A percentile compares a stretch with the other conserved stretches of the same genome.
phyloP scores from a whole-genome alignment of 352 stramenopile genomes.

The Globisporangium sylvaticum region DNA sequence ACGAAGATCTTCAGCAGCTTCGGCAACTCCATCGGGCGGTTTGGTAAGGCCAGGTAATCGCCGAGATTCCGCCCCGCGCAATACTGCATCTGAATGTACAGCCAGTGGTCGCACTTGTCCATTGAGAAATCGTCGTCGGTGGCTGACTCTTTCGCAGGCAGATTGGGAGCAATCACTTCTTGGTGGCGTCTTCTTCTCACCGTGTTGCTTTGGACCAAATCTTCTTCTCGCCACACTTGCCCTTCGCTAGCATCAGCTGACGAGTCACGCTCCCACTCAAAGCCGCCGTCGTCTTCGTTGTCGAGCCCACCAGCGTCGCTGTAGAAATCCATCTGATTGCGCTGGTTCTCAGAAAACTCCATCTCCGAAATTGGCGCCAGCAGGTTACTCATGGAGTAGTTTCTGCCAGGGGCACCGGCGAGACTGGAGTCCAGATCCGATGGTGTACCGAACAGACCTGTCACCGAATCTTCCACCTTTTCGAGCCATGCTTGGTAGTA shows the following conservation, averaged over 20 bases:
- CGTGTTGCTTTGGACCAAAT: slow-evolving; percentile 31
- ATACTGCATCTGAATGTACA: slow-evolving; percentile 94
- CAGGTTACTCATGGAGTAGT: slow-evolving; percentile 76
- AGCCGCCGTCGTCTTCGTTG: slow-evolving; percentile 58
- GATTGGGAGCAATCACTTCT: slow-evolving; percentile 15
- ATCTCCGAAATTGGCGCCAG: slow-evolving; percentile 64
- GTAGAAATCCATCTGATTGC: slow-evolving; percentile 38
- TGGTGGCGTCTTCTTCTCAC: background rate
- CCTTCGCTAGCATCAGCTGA: slow-evolving; percentile 31
- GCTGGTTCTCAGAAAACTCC: slow-evolving; percentile 57
- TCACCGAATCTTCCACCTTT: slow-evolving; percentile 63
- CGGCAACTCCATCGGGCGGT: slow-evolving; percentile 64
- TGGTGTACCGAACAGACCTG: slow-evolving; percentile 17
- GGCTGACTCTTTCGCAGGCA: slow-evolving; percentile 9
- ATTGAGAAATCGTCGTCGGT: slow-evolving; percentile 41
- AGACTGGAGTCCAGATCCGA: slow-evolving; percentile 31
- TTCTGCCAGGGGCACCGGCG: slow-evolving; percentile 27
- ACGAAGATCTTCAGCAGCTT: slow-evolving; percentile 86
- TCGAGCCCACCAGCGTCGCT: slow-evolving; percentile 38
- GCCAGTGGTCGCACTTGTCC: slow-evolving; percentile 79
- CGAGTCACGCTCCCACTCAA: slow-evolving; percentile 73
- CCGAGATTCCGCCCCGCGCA: slow-evolving; percentile 84
- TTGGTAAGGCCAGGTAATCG: slow-evolving; percentile 74
- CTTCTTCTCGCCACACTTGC: slow-evolving; percentile 60
- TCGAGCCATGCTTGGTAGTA: slow-evolving; percentile 92